Base-by-base conservation (phyloP, 1,139 yeast species). In the Casaregolazyma suthepensis region DNA sequence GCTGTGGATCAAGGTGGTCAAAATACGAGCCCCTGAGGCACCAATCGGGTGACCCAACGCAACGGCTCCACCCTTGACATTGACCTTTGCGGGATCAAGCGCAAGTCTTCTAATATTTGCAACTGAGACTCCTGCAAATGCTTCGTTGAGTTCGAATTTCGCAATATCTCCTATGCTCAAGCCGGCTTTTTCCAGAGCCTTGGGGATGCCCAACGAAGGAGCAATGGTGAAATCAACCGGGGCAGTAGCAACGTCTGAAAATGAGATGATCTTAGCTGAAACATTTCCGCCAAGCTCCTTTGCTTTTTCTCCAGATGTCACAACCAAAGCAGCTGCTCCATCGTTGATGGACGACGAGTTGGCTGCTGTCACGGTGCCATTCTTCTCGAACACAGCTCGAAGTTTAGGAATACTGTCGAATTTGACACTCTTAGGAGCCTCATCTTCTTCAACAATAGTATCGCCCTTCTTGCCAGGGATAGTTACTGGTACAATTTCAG, bases 31-130 rank as follows among this genome's bases (percentile, higher is more conserved):
- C 69, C 98, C 97, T 12, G 96, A 87, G 67, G 95, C 86, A 53
- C 97, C 98, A 69, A 90, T 80, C 66, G 98, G 96, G 71, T 90
- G 97, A 48, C 97, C 97, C 59, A 90, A 72, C 45, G 96, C 96
- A 59, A 90, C 96, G 43, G 97, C 97, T 71, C 97, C 98, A 70
- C 98, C 98, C 68, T 87, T 87, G 56, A 82, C 90, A 68, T 90
- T 90, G 56, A 90, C 82, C 74, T 87, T 89, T 52, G 80, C 77
- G 26, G 77, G 75, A 59, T 85, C 85, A 54, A 90, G 72, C 59
- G 77, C 76, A 57, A 87, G 78, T 56, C 85, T 72, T 72, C 83
- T 78, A 60, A 87, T 79, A 74, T 90, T 90, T 57, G 96, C 96
- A 61, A 90, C 71, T 54, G 96, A 95, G 57, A 90, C 97, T 54